These are phyloP conservation scores for Plenodomus tracheiphilus DNA, from an alignment of 2,329 filamentous ascomycete genomes.

Conservation along the genomic window DNA sequence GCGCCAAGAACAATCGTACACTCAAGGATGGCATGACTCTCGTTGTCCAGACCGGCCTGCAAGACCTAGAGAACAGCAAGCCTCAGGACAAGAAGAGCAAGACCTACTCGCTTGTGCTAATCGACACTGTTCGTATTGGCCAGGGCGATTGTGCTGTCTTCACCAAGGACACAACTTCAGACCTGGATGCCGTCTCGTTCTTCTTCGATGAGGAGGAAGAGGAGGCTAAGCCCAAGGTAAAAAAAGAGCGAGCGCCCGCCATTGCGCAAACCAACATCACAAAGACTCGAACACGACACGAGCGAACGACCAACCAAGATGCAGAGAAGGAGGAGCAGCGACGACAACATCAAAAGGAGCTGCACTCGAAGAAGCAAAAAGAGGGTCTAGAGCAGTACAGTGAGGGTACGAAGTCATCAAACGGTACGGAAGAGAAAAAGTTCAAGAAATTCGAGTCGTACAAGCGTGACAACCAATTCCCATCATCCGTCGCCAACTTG, in stretches of 20 bases:
- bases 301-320: constrained; percentile 83
- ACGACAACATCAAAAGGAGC: constrained; percentile 89
- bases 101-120: constrained; percentile 84
- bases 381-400: constrained; percentile 85
- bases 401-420: constrained; percentile 80
- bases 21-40: constrained; percentile 98
- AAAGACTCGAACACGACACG: constrained; percentile 86
- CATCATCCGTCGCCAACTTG: constrained; percentile 77
- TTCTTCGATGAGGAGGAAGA: constrained; percentile 96
- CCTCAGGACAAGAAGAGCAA: constrained; percentile 89
- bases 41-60: constrained; percentile 85
- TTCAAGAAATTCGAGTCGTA: constrained; percentile 99
- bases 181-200: constrained; percentile 93
- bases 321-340: constrained; percentile 87
- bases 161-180: constrained; percentile 87
- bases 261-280: constrained; percentile 95
- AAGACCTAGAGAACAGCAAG: constrained; percentile 82
- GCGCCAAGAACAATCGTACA: constrained; percentile 78
- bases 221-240: constrained; percentile 83
- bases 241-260: constrained; percentile 83
- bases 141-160: constrained; percentile 80
- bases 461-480: constrained; percentile 95
- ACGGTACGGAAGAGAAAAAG: constrained; percentile 93
- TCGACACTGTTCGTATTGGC: constrained; percentile 90
- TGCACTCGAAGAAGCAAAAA: constrained; percentile 83